Evolutionary conservation across 768 basidiomycete genomes (phyloP), one percentile per base, ranked within the genome.

Genomic region (Pisolithus orientalis): DNA sequence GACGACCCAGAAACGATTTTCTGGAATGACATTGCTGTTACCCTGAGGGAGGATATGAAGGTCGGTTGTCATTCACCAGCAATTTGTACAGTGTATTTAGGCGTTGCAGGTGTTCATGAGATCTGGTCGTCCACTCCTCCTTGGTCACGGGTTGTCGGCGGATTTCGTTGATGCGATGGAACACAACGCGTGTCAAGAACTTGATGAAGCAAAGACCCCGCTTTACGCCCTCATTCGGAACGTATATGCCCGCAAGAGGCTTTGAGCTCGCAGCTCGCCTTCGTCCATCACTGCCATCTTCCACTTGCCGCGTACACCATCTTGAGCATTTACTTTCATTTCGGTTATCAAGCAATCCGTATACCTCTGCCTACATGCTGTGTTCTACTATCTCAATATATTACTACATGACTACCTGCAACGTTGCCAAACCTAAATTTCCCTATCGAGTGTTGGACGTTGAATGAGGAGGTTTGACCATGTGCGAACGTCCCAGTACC

Each of bases 71-170:
- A 28, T 52, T 21, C 40, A 28, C 53, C 32, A 44, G 29, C 42
- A 24, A 42, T 7, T 17, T 50, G 44, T 17, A 5, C 53, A 3
- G 13, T 31, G 44, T 31, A 16, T 6, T 40, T 44, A 45, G 53
- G 52, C 47, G 9, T 28, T 50, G 17, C 55, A 90, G 85, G 72
- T 77, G 13, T 88, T 90, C 61, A 60, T 90, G 39, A 75, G 73
- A 56, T 80, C 83, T 0, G 82, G 79, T 16, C 74, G 85, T n/a
- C 83, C 85, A 21, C 70, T 90, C 39, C 74, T 90, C 3, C 75
- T 90, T 5, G 78, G 81, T 11, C 77, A 72, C 58, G 88, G 85
- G 4, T 59, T 88, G 28, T 65, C 80, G 3, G 75, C 77, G 60
- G 65, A 70, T 7, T 61, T 82, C 14, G 74, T 88, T 21, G 70